Evolutionary conservation across 2,329 filamentous ascomycete species (phyloP), one percentile per base, ranked within the genome.

Genomic region (Chaetomium sp.): DNA sequence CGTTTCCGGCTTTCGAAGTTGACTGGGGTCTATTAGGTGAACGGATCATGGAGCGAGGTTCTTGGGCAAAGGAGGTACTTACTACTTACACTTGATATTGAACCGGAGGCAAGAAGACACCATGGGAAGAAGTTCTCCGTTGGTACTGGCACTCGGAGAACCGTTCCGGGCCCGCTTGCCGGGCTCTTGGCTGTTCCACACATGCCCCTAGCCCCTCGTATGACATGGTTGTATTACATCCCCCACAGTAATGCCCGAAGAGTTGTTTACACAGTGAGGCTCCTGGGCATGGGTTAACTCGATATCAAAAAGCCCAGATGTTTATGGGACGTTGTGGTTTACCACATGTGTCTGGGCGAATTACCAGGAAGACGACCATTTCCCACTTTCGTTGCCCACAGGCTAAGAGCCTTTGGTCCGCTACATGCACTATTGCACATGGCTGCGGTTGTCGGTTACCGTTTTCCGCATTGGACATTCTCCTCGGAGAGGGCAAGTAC

Each of bases 91-190:
- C 38, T 19, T 42, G 38, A 19, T 42, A 6, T 19, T 3, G 9
- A 35, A 35, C 12, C 9, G 33, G 10, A 35, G 5, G 2, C 16
- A n/a, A 2, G 38, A 7, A 16, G 16, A 42, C 16, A 42, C 16
- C n/a, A 5, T 27, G 21, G 51, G 51, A 55, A 55, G 51, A 33
- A 33, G 51, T 55, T 55, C 51, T 55, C 51, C 51, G 51, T 51
- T 23, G n/a, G 10, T 21, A 47, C 23, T 7, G 8, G 10, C 21
- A 6, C 9, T 50, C 49, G 23, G 23, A 27, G 10, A 27, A 27
- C 49, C 3, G 21, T 50, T 2, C 4, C 13, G n/a, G n/a, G 23
- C 47, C 47, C 21, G 12, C 19, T 35, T 35, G 51, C 16, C 19
- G n/a, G n/a, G 6, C 29, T 35, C 51, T 55, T 55, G 51, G 29